Percentiles rank a stretch among this genome's conserved stretches.
Conservation (phyloP, 1,284 basidiomycete species). For the Apiotrichum mycotoxinovorans region DNA sequence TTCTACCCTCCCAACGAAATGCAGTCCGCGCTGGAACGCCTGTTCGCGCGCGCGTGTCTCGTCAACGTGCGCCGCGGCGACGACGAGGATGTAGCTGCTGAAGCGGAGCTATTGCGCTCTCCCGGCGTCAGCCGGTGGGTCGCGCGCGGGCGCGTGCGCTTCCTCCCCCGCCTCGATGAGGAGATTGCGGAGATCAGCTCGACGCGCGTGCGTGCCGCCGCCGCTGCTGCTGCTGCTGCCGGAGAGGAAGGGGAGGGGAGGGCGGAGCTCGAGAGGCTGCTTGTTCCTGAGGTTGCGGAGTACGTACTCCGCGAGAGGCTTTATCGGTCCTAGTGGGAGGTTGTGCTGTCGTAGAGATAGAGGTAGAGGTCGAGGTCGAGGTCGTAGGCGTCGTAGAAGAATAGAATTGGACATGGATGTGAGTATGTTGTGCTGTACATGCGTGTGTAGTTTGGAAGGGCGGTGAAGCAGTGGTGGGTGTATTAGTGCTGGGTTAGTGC, state of each 20-base stretch:
- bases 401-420: too few species aligned
- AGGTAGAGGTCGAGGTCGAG: too few species aligned
- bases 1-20: conserved; percentile 61
- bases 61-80: conserved; percentile 64
- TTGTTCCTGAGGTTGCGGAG: conserved; percentile 10
- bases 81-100: conserved; percentile 26
- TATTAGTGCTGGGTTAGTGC: too few species aligned
- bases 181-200: conserved; percentile 63
- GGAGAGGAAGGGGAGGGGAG: conserved; percentile 1
- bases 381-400: too few species aligned
- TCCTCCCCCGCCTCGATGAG: conserved; percentile 61
- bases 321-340: conserved; percentile 1
- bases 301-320: conserved; percentile 10
- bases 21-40: conserved; percentile 35
- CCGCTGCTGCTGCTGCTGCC: too few species aligned
- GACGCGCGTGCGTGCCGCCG: conserved; percentile 62
- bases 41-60: conserved; percentile 54
- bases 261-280: neutral
- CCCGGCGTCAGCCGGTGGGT: conserved; percentile 56
- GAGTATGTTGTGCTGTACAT: too few species aligned
- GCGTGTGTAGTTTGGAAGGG: too few species aligned
- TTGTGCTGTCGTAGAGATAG: neutral
- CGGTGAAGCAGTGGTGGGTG: too few species aligned
- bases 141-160: conserved; percentile 54
- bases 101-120: conserved; percentile 44